Percentiles rank a stretch among this genome's conserved stretches.
Evolutionary conservation across 2,329 filamentous ascomycete species (phyloP).

Genomic region (Epichloe festucae): DNA sequence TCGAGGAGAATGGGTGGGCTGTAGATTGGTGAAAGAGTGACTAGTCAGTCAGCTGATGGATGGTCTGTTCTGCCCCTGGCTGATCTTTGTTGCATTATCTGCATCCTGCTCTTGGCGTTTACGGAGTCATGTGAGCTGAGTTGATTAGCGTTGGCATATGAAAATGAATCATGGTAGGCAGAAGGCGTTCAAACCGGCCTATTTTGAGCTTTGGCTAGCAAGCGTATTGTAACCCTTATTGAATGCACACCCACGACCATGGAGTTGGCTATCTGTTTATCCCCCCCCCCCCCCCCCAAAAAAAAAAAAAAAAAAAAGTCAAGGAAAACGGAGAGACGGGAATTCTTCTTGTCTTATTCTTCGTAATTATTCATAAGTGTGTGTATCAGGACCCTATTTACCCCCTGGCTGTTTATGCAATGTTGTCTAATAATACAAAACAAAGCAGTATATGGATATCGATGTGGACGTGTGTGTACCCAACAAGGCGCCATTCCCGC

Average conservation of each 20-base stretch:
- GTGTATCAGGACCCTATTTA: not conserved
- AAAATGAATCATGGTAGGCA: not conserved
- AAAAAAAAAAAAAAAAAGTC: too few relatives aligned
- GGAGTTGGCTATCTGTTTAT: too few relatives aligned
- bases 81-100: not conserved
- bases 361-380: not conserved
- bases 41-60: too few relatives aligned
- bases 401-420: not conserved
- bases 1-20: slow-evolving; percentile 81
- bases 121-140: not conserved
- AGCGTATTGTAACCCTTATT: not conserved
- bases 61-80: too few relatives aligned
- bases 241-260: too few relatives aligned
- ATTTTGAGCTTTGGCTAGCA: not conserved
- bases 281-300: too few relatives aligned
- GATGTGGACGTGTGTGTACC: not conserved
- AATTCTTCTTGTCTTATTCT: not conserved
- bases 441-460: not conserved
- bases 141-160: not conserved
- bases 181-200: not conserved
- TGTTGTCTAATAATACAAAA: slow-evolving; percentile 1
- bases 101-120: not conserved
- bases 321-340: too few relatives aligned
- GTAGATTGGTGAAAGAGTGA: slow-evolving; percentile 59
- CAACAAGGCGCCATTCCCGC: not conserved